Evolutionary conservation across 768 basidiomycete genomes (phyloP).

Genomic region (Mycena metata): DNA sequence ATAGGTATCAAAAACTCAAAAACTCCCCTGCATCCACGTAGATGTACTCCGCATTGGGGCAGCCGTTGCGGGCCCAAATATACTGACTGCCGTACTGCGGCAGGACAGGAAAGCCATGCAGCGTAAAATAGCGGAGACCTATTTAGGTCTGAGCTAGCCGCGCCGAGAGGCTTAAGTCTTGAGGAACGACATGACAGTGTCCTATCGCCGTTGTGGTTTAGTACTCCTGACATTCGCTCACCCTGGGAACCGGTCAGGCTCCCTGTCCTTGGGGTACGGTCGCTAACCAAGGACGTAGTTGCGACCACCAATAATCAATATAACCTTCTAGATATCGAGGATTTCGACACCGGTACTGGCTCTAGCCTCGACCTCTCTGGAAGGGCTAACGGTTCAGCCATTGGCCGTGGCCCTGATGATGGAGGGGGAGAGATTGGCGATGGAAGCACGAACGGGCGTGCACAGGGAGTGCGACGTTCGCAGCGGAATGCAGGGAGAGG

Average conservation of each 20-base stretch:
- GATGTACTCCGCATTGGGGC: neutral
- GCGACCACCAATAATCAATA: conserved; percentile 8
- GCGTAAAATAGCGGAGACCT: conserved; percentile 24
- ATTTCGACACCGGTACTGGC: conserved; percentile 3
- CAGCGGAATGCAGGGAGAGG: neutral
- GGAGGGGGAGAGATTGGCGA: conserved; percentile 16
- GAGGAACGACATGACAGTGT: neutral
- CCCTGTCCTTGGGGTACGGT: conserved; percentile 11
- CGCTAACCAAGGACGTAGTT: neutral
- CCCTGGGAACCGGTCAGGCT: neutral
- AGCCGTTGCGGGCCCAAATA: conserved; percentile 18
- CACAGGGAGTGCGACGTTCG: neutral
- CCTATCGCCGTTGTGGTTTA: no score
- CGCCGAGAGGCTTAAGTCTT: conserved; percentile 23
- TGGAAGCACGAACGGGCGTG: neutral
- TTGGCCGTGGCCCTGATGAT: conserved; percentile 21
- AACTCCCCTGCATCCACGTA: no score
- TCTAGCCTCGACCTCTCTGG: conserved; percentile 24
- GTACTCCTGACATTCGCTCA: no score
- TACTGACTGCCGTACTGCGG: conserved; percentile 13
- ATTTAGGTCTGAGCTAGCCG: conserved; percentile 10
- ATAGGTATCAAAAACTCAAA: no score
- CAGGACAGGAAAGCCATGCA: conserved; percentile 26
- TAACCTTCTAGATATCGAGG: neutral
- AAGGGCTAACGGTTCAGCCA: conserved; percentile 16